Evolutionary conservation across 2,329 filamentous ascomycete genomes (phyloP).

Genomic region (Calonectria multiphialidica): DNA sequence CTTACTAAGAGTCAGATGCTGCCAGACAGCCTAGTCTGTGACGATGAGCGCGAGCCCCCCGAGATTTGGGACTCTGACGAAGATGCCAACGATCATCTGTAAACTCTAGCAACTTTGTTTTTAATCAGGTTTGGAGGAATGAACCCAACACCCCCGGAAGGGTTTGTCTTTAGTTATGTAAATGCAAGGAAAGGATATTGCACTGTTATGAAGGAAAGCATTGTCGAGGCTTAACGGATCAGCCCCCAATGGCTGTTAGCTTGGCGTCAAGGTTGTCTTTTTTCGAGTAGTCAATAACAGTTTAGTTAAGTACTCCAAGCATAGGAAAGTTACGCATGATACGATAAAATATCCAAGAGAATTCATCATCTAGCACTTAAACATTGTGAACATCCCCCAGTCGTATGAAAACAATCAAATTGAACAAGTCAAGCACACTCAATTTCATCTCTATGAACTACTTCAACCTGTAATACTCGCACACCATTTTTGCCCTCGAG

Average conservation of each 20-base stretch:
- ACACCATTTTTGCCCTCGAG: slow-evolving; percentile 21
- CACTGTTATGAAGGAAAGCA: not conserved
- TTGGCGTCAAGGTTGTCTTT: slow-evolving; percentile 13
- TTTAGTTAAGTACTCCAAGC: not conserved
- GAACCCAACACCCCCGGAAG: not conserved
- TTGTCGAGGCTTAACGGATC: not conserved
- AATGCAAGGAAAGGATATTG: not conserved
- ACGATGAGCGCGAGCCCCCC: slow-evolving; percentile 47
- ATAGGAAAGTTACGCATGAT: not conserved
- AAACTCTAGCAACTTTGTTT: slow-evolving; percentile 1
- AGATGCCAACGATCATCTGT: slow-evolving; percentile 36
- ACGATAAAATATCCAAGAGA: not conserved
- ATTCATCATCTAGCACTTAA: not conserved
- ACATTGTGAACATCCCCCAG: too few relatives aligned
- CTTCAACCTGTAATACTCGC: slow-evolving; percentile 31
- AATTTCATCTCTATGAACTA: slow-evolving; percentile 44
- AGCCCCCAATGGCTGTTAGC: not conserved
- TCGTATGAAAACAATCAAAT: not conserved
- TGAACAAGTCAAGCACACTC: slow-evolving; percentile 31
- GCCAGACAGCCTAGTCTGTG: slow-evolving; percentile 58
- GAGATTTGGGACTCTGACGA: slow-evolving; percentile 55
- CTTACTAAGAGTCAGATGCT: slow-evolving; percentile 65
- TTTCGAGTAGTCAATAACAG: not conserved
- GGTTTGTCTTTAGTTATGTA: not conserved
- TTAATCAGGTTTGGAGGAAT: not conserved